phyloP scores from a whole-genome alignment of 2,329 filamentous ascomycete genomes.

The Chrysosporium keratinophilum region DNA sequence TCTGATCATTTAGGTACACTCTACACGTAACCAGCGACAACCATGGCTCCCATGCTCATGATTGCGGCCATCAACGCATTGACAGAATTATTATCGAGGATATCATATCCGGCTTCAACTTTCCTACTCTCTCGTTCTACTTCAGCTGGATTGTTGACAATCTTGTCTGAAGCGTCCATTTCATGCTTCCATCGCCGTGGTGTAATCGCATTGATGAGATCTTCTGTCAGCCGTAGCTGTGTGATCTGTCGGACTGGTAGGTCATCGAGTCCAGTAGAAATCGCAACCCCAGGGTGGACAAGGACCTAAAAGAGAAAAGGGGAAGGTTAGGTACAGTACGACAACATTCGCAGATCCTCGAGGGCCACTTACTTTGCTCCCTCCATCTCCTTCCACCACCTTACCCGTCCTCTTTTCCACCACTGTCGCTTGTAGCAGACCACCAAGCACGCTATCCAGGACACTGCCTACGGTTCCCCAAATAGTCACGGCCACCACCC shows the following conservation, averaged over 20 bases:
- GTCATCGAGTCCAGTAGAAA: slow-evolving; percentile 17
- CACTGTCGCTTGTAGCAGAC: slow-evolving; percentile 74
- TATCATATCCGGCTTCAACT: slow-evolving; percentile 56
- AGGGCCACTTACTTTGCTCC: slow-evolving; percentile 43
- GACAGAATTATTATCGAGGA: slow-evolving; percentile 91
- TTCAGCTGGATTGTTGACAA: slow-evolving; percentile 11
- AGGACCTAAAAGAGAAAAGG: slow-evolving; percentile 24
- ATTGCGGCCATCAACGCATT: slow-evolving; percentile 81
- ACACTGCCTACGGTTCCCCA: slow-evolving; percentile 73
- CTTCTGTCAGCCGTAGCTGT: slow-evolving; percentile 23
- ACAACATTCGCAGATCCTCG: background rate
- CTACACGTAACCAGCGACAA: slow-evolving; percentile 34
- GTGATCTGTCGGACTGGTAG: slow-evolving; percentile 17
- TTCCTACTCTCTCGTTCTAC: slow-evolving; percentile 49
- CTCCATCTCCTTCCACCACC: slow-evolving; percentile 78
- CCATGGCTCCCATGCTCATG: slow-evolving; percentile 73
- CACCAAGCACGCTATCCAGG: slow-evolving; percentile 79
- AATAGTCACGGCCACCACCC: slow-evolving; percentile 48
- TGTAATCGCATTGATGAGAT: slow-evolving; percentile 20
- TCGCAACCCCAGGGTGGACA: slow-evolving; percentile 27
- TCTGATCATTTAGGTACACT: slow-evolving; percentile 15
- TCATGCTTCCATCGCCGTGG: slow-evolving; percentile 19
- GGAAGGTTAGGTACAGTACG: background rate
- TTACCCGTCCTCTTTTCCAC: slow-evolving; percentile 73
- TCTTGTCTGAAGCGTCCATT: background rate